Percentiles rank a stretch among this genome's conserved stretches.
These are phyloP conservation scores for Geotrichum armillariae DNA, from an alignment of 1,139 yeast genomes.

Conservation along the genomic window DNA sequence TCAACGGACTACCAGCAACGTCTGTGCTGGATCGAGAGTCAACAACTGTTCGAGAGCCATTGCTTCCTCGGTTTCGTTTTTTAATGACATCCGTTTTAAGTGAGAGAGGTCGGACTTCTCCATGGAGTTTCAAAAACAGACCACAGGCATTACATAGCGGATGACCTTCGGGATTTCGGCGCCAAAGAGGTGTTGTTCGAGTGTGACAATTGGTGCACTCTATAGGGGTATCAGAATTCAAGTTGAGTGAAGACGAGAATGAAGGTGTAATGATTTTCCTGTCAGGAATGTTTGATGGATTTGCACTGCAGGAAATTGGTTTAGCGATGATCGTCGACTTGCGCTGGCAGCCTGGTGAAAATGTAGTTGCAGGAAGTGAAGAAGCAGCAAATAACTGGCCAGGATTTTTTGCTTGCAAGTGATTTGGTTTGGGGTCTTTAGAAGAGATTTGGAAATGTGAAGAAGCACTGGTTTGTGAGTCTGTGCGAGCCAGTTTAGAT, in stretches of 20 bases:
- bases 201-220: slow-evolving; percentile 85
- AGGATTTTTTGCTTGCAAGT: slow-evolving; percentile 6
- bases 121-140: slow-evolving; percentile 80
- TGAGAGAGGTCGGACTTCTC: slow-evolving; percentile 84
- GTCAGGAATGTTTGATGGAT: slow-evolving; percentile 2
- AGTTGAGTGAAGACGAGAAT: slow-evolving; percentile 16
- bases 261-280: background rate
- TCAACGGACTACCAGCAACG: background rate
- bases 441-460: slow-evolving; percentile 22
- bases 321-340: background rate
- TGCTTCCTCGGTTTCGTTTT: slow-evolving; percentile 50
- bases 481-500: slow-evolving; percentile 32
- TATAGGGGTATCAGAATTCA: slow-evolving; percentile 24
- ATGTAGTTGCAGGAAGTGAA: slow-evolving; percentile 4
- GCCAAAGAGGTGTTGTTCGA: slow-evolving; percentile 88
- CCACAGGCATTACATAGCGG: slow-evolving; percentile 95
- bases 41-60: slow-evolving; percentile 1
- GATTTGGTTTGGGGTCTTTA: slow-evolving; percentile 1
- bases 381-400: slow-evolving; percentile 19
- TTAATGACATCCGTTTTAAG: slow-evolving; percentile 88
- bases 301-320: slow-evolving; percentile 2
- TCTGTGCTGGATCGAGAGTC: slow-evolving; percentile 1
- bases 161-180: slow-evolving; percentile 87
- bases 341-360: slow-evolving; percentile 11
- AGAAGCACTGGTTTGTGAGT: slow-evolving; percentile 30